Percentiles rank a stretch among this genome's conserved stretches.
These are phyloP conservation scores for Pleodorina starrii DNA, from an alignment of 139 green algal genomes.

Conservation along the genomic window DNA sequence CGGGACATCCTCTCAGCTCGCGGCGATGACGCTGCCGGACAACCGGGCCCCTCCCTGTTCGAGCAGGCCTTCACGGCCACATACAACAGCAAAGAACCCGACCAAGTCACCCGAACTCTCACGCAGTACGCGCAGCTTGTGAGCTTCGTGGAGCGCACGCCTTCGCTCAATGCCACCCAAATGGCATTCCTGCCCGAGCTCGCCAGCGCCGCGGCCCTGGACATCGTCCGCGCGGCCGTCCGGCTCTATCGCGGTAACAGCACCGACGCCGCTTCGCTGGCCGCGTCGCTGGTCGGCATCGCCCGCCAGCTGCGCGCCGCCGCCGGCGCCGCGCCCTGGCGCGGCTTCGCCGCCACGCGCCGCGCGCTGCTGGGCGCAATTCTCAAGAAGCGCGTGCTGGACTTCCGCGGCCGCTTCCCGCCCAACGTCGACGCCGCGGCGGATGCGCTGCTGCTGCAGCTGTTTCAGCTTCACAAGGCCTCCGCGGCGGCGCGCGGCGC, in stretches of 20 bases:
- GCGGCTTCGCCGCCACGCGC: conserved; percentile 42
- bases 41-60: conserved; percentile 20
- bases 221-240: neutral
- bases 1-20: conserved; percentile 9
- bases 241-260: neutral
- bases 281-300: neutral
- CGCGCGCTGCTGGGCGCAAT: conserved; percentile 38
- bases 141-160: neutral
- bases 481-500: conserved; percentile 39
- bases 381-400: conserved; percentile 27
- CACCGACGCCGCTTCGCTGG: neutral
- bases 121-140: neutral
- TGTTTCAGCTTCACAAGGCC: conserved; percentile 53
- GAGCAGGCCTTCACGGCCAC: conserved; percentile 45
- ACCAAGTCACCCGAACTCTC: conserved; percentile 2
- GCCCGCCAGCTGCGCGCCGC: neutral
- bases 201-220: neutral
- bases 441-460: conserved; percentile 51
- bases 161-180: neutral
- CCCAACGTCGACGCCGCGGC: neutral
- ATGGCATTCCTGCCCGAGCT: conserved; percentile 33
- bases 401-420: conserved; percentile 25
- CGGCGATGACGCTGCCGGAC: neutral
- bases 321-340: neutral
- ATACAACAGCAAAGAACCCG: neutral